These are phyloP conservation scores for Lipomyces kockii DNA, from an alignment of 805 yeast genomes.

Conservation along the genomic window DNA sequence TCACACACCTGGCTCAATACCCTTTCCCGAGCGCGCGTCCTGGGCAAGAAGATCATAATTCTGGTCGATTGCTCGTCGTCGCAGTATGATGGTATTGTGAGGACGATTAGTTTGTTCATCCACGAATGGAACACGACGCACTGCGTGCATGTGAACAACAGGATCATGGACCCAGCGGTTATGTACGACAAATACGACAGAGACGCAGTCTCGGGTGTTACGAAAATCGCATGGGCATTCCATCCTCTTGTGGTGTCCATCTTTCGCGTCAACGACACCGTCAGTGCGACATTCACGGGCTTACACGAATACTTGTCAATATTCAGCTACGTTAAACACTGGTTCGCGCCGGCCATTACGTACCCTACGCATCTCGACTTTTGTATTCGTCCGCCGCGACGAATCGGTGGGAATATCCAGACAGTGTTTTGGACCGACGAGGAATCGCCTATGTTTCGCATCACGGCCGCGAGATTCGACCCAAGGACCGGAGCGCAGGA, in stretches of 20 bases:
- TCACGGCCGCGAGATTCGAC: background rate
- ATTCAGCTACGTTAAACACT: background rate
- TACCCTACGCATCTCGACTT: background rate
- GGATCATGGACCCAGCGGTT: background rate
- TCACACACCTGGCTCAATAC: background rate
- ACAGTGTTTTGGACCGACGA: background rate
- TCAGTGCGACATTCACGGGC: background rate
- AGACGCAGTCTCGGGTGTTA: background rate
- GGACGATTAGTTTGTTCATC: background rate
- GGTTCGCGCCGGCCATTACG: background rate
- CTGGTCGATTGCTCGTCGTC: background rate
- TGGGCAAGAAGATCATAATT: background rate
- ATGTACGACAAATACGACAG: background rate
- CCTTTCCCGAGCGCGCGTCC: background rate
- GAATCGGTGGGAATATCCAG: background rate
- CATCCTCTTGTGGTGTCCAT: background rate
- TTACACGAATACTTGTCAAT: background rate
- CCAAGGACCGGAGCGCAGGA: background rate
- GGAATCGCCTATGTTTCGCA: background rate
- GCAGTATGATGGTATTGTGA: background rate
- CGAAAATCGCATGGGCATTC: background rate
- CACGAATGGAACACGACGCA: background rate
- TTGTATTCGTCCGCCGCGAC: background rate
- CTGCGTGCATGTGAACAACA: background rate
- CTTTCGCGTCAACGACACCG: background rate